Evolutionary conservation across 805 yeast species (phyloP), one percentile per base, ranked within the genome.

Genomic region (Candida palmyrensis): DNA sequence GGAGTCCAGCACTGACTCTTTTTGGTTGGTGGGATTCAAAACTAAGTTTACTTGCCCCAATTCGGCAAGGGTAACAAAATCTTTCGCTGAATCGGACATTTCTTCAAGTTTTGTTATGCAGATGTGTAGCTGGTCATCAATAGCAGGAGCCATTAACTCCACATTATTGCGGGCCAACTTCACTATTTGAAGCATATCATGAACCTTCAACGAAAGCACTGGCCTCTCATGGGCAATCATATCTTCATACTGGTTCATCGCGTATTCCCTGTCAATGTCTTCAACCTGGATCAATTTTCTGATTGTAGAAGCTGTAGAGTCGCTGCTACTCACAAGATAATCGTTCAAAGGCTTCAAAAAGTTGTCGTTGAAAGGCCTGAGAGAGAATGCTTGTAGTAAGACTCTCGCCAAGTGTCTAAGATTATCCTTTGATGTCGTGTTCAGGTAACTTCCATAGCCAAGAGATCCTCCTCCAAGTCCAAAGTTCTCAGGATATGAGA

Each of bases 291-390:
- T 69, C 16, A 84, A 49, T 14, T 61, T 55, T 29, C 55, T 57
- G 33, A 82, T 57, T 6, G 75, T 51, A 0, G 55, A 48, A 22
- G 72, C 57, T 29, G 77, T 66, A 9, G 67, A 60, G 6, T 66
- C 77, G 5, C 62, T 57, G 6, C 77, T 68, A 10, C 72, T 60
- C 32, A 62, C 66, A 27, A 87, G 70, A 48, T 75, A 84, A 27
- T 82, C 89, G 52, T 84, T 84, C 49, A 86, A 63, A 1, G 95
- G 95, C 49, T 83, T 88, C 44, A 86, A 57, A 52, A 77, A 86
- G 30, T 79, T 74, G 43, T 82, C 78, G 10, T 72, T 73, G 57
- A 87, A 86, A 2, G 84, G 75, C 40, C 71, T 68, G 78, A 86
- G 77, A 3, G 77, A 55, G 15, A 82, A 79, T 23, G 83, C 53